Conservation (phyloP, 2,329 filamentous ascomycete species). For the Lecanoromycetidae sp. region DNA sequence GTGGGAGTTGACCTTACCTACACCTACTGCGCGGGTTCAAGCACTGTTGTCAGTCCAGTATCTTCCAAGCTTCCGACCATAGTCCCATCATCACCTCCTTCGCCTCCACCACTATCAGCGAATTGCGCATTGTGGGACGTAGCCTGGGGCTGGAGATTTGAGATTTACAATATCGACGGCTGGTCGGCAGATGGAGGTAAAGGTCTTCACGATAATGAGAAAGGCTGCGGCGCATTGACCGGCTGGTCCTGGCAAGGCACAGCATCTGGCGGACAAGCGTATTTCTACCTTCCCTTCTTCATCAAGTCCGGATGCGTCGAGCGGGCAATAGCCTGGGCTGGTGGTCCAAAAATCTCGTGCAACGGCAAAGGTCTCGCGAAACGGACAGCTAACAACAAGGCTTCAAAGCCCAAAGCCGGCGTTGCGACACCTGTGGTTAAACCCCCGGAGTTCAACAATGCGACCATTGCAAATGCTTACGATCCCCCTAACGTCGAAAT, state of each 20-base stretch:
- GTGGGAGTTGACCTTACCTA: background rate
- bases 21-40: background rate
- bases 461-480: background rate
- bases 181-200: conserved; percentile 5
- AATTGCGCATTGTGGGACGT: background rate
- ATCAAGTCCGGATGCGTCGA: conserved; percentile 23
- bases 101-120: background rate
- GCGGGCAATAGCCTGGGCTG: conserved; percentile 22
- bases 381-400: background rate
- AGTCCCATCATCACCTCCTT: background rate
- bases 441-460: background rate
- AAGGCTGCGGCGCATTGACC: conserved; percentile 5
- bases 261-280: background rate
- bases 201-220: conserved; percentile 1
- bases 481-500: background rate
- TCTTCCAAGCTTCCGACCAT: background rate
- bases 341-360: conserved; percentile 21
- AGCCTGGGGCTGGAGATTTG: background rate
- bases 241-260: background rate
- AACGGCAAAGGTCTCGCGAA: background rate
- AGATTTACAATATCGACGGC: conserved; percentile 9
- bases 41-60: background rate
- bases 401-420: background rate
- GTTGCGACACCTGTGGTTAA: background rate
- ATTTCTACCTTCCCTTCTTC: conserved; percentile 20